These are phyloP conservation scores for Xylaria bambusicola DNA, from an alignment of 495 filamentous ascomycete genomes.

Conservation along the genomic window DNA sequence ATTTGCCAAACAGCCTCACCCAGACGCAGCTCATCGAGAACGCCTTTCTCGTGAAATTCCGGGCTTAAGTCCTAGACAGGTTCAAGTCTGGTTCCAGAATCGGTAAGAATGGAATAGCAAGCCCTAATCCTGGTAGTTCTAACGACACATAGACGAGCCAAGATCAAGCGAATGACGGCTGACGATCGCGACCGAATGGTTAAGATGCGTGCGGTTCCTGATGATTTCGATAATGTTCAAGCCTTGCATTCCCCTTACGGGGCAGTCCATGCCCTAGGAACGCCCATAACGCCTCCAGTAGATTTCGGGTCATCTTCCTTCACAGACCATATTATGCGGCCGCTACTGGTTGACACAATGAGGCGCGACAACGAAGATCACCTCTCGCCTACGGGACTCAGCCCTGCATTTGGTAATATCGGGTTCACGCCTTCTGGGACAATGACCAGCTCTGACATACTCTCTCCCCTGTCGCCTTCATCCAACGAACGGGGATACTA, in stretches of 20 bases:
- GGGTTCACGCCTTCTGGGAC: slow-evolving; percentile 55
- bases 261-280: slow-evolving; percentile 55
- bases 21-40: slow-evolving; percentile 90
- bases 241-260: slow-evolving; percentile 79
- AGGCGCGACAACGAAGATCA: slow-evolving; percentile 59
- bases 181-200: slow-evolving; percentile 94
- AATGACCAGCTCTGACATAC: slow-evolving; percentile 51
- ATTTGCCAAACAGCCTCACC: slow-evolving; percentile 93
- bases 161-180: slow-evolving; percentile 89
- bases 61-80: slow-evolving; percentile 87
- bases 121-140: slow-evolving; percentile 15
- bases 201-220: slow-evolving; percentile 87
- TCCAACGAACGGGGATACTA: slow-evolving; percentile 57
- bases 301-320: slow-evolving; percentile 52
- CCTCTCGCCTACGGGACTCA: slow-evolving; percentile 62
- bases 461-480: slow-evolving; percentile 55
- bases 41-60: slow-evolving; percentile 89
- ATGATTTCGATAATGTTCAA: slow-evolving; percentile 90
- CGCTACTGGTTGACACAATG: slow-evolving; percentile 62
- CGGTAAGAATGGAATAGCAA: slow-evolving; percentile 46
- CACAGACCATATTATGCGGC: slow-evolving; percentile 58
- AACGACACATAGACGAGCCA: slow-evolving; percentile 70
- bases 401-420: slow-evolving; percentile 62
- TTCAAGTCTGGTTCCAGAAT: slow-evolving; percentile 99
- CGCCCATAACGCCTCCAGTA: slow-evolving; percentile 60